Conservation (phyloP, 345 rosid species). For the Brassica rapa region DNA sequence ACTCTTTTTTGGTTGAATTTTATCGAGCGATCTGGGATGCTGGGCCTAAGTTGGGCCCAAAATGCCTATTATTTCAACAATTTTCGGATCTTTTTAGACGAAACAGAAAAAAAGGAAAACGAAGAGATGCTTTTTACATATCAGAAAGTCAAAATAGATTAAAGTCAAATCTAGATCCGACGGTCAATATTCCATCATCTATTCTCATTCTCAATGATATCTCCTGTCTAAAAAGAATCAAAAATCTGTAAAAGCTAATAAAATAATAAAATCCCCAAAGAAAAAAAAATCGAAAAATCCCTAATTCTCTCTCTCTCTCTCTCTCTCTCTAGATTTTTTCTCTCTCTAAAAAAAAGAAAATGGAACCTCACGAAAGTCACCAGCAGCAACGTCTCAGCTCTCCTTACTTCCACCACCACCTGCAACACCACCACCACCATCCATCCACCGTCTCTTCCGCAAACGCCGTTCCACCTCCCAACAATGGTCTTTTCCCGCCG, state of each 20-base stretch:
- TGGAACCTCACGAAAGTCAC: slow-evolving; percentile 70
- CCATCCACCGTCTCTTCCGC: slow-evolving; percentile 39
- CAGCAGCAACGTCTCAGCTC: slow-evolving; percentile 46
- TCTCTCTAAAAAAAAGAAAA: slow-evolving; percentile 39
- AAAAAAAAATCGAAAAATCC: slow-evolving; percentile 25
- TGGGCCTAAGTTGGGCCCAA: neutral
- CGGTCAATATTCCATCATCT: slow-evolving; percentile 10
- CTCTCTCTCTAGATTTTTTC: neutral
- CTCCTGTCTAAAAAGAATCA: neutral
- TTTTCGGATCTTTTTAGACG: neutral
- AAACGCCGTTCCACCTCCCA: slow-evolving; percentile 48
- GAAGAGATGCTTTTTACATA: neutral
- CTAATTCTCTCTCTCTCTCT: slow-evolving; percentile 43
- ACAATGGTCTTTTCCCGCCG: slow-evolving; percentile 54
- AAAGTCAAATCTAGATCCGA: slow-evolving; percentile 28
- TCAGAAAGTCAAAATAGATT: neutral
- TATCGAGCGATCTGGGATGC: too few species aligned
- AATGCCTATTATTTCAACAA: neutral
- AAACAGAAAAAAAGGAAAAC: neutral
- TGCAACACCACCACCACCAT: slow-evolving; percentile 6
- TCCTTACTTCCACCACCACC: slow-evolving; percentile 41
- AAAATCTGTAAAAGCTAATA: neutral
- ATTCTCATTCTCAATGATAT: neutral
- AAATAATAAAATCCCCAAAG: slow-evolving; percentile 18
- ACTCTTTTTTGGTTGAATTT: neutral